These are phyloP conservation scores for Pseudevernia furfuracea DNA, from an alignment of 495 filamentous ascomycete species.

Conservation along the genomic window DNA sequence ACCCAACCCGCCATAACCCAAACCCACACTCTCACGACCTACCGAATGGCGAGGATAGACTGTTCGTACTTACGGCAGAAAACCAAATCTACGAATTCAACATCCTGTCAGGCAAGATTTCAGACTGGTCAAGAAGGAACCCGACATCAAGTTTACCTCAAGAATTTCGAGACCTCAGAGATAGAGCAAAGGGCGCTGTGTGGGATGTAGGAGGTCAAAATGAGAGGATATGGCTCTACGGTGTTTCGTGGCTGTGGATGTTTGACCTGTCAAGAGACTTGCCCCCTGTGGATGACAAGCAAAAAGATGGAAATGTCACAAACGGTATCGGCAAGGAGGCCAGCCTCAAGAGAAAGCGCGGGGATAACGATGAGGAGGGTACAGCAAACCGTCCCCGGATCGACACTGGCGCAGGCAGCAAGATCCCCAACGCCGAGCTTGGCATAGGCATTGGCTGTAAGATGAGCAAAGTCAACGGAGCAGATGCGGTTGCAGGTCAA, in stretches of 20 bases:
- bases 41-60: slow-evolving; percentile 45
- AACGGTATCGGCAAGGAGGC: slow-evolving; percentile 20
- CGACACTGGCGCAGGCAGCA: slow-evolving; percentile 52
- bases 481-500: slow-evolving; percentile 31
- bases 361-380: slow-evolving; percentile 33
- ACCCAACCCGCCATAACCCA: slow-evolving; percentile 41
- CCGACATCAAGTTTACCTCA: slow-evolving; percentile 63
- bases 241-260: slow-evolving; percentile 83
- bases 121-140: slow-evolving; percentile 80
- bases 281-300: slow-evolving; percentile 32
- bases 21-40: slow-evolving; percentile 40
- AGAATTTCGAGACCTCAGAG: slow-evolving; percentile 60
- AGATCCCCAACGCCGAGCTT: slow-evolving; percentile 50
- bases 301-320: slow-evolving; percentile 11
- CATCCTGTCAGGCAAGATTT: slow-evolving; percentile 61
- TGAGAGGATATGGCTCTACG: slow-evolving; percentile 79
- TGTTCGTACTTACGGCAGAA: slow-evolving; percentile 68
- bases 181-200: slow-evolving; percentile 71
- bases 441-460: slow-evolving; percentile 51
- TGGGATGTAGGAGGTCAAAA: slow-evolving; percentile 61
- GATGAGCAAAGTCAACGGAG: slow-evolving; percentile 45
- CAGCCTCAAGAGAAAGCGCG: slow-evolving; percentile 42
- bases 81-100: slow-evolving; percentile 73
- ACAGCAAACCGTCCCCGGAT: slow-evolving; percentile 31
- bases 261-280: slow-evolving; percentile 74